Percentiles rank a stretch among this genome's conserved stretches.
Conservation (phyloP, 257 asterid genomes). For the Jacaranda copaia region DNA sequence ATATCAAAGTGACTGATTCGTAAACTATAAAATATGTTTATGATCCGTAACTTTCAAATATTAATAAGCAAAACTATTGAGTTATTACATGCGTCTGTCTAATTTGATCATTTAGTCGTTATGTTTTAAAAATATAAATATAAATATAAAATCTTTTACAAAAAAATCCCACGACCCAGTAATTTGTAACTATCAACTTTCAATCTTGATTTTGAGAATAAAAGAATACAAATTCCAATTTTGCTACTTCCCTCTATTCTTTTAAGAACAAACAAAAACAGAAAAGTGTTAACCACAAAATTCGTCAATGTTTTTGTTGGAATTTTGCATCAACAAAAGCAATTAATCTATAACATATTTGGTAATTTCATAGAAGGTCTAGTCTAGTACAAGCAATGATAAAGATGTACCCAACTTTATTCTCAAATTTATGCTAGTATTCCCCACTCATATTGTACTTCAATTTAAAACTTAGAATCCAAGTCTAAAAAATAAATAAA, state of each 20-base stretch:
- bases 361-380: background rate
- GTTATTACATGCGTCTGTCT: too few species aligned
- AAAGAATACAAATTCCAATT: background rate
- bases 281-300: background rate
- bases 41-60: too few species aligned
- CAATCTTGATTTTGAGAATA: background rate
- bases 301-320: background rate
- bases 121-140: too few species aligned
- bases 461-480: conserved; percentile 19
- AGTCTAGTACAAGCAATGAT: background rate
- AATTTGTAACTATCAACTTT: background rate
- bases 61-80: too few species aligned
- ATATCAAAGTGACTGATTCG: too few species aligned
- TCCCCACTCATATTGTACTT: conserved; percentile 37
- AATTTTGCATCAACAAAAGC: background rate
- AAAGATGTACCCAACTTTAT: conserved; percentile 26
- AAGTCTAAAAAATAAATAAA: background rate
- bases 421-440: conserved; percentile 32
- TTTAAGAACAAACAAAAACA: background rate
- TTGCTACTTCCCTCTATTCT: too few species aligned
- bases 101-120: too few species aligned
- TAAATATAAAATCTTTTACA: too few species aligned
- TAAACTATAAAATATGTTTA: too few species aligned
- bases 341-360: background rate
- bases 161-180: too few species aligned